Evolutionary conservation across 2,329 filamentous ascomycete genomes (phyloP), one percentile per base, ranked within the genome.

Genomic region (Monosporascus ibericus): DNA sequence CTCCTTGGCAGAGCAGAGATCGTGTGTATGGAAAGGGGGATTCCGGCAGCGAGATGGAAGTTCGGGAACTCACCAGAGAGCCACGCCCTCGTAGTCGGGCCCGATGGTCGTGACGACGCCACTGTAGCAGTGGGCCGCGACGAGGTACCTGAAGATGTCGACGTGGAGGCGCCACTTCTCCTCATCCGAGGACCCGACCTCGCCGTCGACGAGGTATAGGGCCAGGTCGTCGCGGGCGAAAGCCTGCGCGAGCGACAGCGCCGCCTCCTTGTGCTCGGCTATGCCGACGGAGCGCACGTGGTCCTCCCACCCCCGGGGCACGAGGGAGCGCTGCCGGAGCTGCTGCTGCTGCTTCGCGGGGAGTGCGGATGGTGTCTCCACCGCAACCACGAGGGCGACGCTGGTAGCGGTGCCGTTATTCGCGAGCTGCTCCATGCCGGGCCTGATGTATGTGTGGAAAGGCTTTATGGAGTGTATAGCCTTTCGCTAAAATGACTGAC

Each of bases 91-190:
- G 64, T 87, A 90, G 64, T 91, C 82, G 6, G 84, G 80, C 18
- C 89, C 90, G 56, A 88, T 83, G 51, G 86, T 84, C 46, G 87
- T 86, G 51, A 88, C 88, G 53, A 90, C 70, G 52, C 89, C 90
- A 60, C 85, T 85, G 63, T 87, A 78, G 68, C 83, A 84, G 67
- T 91, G 88, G 55, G 87, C 84, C 53, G 88, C 87, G 48, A 85
- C 85, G 60, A 90, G 79, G 70, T 90, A 92, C 60, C 84, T 85
- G 75, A 92, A 82, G 61, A 91, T 86, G 65, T 86, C 80, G 59
- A 87, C 77, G 68, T 94, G 89, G 46, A 94, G 76, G 59, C 83
- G 81, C 85, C 87, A 94, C 65, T 85, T 86, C 65, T 84, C 75
- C 68, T 88, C 81, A 63, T 82, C 77, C 47, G 82, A 78, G 71